A percentile compares a stretch with the other conserved stretches of the same genome.
Conservation (phyloP, 1,284 basidiomycete genomes). For the Ustilago loliicola region DNA sequence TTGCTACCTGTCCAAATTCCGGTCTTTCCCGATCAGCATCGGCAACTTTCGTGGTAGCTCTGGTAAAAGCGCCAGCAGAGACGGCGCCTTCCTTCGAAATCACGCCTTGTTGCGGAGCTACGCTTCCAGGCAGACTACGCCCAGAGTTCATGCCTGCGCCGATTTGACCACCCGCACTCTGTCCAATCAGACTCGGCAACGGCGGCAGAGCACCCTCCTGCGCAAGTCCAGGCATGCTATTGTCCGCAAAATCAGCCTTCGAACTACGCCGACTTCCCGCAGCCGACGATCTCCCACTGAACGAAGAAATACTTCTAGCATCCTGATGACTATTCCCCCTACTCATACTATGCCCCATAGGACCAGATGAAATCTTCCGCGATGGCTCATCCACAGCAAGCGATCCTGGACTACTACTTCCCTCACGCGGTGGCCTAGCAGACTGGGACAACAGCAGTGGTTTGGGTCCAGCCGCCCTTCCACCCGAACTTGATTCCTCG, state of each 20-base stretch:
- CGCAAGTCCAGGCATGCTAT: constrained; percentile 28
- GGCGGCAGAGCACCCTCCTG: constrained; percentile 22
- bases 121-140: background rate
- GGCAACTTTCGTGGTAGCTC: constrained; percentile 25
- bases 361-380: constrained; percentile 60
- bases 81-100: constrained; percentile 31
- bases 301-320: constrained; percentile 19
- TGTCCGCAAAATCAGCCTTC: constrained; percentile 28
- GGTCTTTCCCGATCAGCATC: constrained; percentile 17
- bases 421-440: constrained; percentile 59
- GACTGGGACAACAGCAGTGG: constrained; percentile 54
- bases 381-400: constrained; percentile 45
- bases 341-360: constrained; percentile 51
- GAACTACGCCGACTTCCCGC: constrained; percentile 39
- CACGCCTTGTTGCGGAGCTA: constrained; percentile 13
- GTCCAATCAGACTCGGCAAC: constrained; percentile 38
- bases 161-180: constrained; percentile 4
- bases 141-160: background rate
- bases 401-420: constrained; percentile 27
- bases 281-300: constrained; percentile 25
- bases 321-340: constrained; percentile 29
- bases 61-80: constrained; percentile 38
- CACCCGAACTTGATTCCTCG: constrained; percentile 27
- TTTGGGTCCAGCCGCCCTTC: constrained; percentile 48
- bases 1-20: constrained; percentile 45